Evolutionary conservation across 2,329 filamentous ascomycete species (phyloP).

Genomic region (Dryadomyces quercivorus): DNA sequence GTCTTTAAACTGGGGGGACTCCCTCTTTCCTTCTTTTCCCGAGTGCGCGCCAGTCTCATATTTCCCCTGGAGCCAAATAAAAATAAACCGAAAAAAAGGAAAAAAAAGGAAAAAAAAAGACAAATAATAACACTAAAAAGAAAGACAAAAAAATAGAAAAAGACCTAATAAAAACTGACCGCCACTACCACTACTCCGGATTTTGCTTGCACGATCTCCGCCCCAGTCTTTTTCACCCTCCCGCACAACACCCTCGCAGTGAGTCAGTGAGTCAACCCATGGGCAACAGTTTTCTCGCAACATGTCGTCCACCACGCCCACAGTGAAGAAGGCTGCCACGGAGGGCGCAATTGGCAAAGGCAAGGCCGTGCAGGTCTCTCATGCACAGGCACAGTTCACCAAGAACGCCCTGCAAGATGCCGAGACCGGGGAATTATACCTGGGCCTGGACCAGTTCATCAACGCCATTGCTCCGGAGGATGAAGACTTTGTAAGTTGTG

Average conservation of each 20-base stretch:
- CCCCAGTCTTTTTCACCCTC: background rate
- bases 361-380: constrained; percentile 45
- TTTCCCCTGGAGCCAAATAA: background rate
- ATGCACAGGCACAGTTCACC: constrained; percentile 65
- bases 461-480: constrained; percentile 74
- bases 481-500: constrained; percentile 75
- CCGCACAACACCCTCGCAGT: background rate
- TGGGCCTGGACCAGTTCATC: constrained; percentile 81
- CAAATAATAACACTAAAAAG: background rate
- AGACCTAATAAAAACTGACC: background rate
- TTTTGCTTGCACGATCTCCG: background rate
- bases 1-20: background rate
- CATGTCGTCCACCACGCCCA: constrained; percentile 24
- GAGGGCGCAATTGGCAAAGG: constrained; percentile 58
- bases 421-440: constrained; percentile 62
- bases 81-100: background rate
- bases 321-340: constrained; percentile 61
- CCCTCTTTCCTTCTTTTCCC: constrained; percentile 3
- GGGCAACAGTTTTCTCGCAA: background rate
- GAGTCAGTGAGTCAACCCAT: constrained; percentile 1
- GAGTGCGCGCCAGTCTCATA: background rate
- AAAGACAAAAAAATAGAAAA: background rate
- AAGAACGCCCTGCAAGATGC: constrained; percentile 65
- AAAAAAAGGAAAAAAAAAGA: background rate
- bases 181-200: background rate